Conservation (phyloP, 306 rosid genomes). For the Macrotyloma uniflorum region DNA sequence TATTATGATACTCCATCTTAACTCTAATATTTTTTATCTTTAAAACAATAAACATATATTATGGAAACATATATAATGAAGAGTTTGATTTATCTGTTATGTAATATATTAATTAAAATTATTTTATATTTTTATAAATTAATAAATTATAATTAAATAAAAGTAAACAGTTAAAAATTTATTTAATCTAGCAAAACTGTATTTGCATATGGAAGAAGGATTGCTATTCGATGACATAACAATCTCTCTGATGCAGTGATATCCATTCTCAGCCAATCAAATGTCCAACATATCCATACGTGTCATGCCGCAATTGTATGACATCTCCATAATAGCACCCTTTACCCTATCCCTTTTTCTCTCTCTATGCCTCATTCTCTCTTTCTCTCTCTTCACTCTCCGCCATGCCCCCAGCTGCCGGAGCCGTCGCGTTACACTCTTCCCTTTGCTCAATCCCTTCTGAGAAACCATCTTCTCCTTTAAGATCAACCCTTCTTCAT, state of each 20-base stretch:
- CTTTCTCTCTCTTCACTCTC: background rate
- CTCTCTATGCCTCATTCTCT: background rate
- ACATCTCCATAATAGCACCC: conserved; percentile 10
- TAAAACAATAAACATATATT: no score
- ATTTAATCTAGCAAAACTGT: no score
- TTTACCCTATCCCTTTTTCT: background rate
- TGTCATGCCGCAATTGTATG: conserved; percentile 20
- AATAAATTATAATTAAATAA: no score
- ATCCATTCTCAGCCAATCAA: conserved; percentile 45
- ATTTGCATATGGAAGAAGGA: no score
- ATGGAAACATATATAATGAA: no score
- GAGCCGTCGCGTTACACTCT: conserved; percentile 56
- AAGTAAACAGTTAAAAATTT: no score
- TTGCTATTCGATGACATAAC: no score
- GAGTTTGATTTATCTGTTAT: no score
- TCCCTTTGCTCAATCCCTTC: conserved; percentile 56
- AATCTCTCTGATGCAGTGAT: conserved; percentile 22
- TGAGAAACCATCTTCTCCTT: conserved; percentile 51
- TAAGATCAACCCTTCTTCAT: conserved; percentile 42
- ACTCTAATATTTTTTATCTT: no score
- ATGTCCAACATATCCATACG: conserved; percentile 36
- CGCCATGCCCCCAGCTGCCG: conserved; percentile 51
- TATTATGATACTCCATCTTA: no score
- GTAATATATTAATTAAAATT: no score
- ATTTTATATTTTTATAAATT: no score